Percentiles rank a stretch among this genome's conserved stretches.
phyloP scores from a whole-genome alignment of 73 alveolate species.

The Tetrahymena thermophila region DNA sequence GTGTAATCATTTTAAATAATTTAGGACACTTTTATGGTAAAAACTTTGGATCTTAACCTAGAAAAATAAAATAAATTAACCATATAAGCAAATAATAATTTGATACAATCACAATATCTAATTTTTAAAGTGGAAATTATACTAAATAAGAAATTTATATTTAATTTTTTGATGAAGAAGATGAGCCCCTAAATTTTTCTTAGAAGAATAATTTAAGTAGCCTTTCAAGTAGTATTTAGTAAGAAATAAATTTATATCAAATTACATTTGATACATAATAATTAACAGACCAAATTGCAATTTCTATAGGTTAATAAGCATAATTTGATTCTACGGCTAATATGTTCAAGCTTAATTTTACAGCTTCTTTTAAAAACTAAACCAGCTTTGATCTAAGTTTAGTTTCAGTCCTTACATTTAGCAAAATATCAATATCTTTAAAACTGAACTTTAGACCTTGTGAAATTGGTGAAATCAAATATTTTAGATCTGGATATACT shows the following conservation, averaged over 20 bases:
- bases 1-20: not conserved
- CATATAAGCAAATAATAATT: not conserved
- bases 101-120: not conserved
- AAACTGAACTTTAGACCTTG: not conserved
- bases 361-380: not conserved
- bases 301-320: not conserved
- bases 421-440: not conserved
- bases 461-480: not conserved
- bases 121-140: not conserved
- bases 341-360: not conserved
- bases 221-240: not conserved
- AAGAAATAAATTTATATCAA: not conserved
- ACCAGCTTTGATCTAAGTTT: not conserved
- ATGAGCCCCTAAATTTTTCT: not conserved
- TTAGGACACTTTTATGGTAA: not conserved
- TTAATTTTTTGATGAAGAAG: not conserved
- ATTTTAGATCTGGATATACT: not conserved
- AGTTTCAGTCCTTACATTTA: not conserved
- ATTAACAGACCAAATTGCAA: not conserved
- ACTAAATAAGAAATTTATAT: not conserved
- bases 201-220: not conserved
- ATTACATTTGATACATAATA: not conserved
- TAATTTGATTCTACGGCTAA: not conserved
- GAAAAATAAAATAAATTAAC: not conserved
- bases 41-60: not conserved